A percentile compares a stretch with the other conserved stretches of the same genome.
Conservation (phyloP, 2,329 filamentous ascomycete species). For the Ceratocystis eucalypticola region DNA sequence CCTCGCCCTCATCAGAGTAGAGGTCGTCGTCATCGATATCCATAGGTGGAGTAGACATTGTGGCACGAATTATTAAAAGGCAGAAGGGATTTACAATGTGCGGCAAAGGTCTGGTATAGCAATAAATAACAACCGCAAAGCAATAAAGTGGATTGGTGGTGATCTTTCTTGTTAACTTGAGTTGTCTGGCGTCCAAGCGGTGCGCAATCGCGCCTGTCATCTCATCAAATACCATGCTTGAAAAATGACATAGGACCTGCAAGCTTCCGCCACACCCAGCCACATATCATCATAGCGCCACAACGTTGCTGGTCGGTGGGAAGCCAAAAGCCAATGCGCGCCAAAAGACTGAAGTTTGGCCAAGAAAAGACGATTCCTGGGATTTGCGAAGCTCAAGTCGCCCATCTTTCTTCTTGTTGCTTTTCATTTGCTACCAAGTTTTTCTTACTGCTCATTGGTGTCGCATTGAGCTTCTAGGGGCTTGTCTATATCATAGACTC, state of each 20-base stretch:
- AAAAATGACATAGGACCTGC: slow-evolving; percentile 2
- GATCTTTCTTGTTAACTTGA: neutral
- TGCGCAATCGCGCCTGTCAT: too few relatives aligned
- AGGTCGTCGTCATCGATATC: slow-evolving; percentile 57
- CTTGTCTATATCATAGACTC: neutral
- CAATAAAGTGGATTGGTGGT: neutral
- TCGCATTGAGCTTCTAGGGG: neutral
- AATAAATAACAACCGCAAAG: neutral
- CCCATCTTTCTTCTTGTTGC: neutral
- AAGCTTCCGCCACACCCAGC: slow-evolving; percentile 17
- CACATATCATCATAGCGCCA: slow-evolving; percentile 3
- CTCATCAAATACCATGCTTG: neutral
- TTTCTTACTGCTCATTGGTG: neutral
- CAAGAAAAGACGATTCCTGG: slow-evolving; percentile 1
- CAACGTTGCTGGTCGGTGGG: neutral
- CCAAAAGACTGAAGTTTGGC: slow-evolving; percentile 8
- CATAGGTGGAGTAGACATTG: slow-evolving; percentile 30
- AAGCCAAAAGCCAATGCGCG: slow-evolving; percentile 3
- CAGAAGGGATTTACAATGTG: neutral
- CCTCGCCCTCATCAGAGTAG: slow-evolving; percentile 42
- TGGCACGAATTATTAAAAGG: neutral
- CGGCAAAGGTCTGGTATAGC: neutral
- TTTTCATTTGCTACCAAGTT: too few relatives aligned
- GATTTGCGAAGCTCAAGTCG: slow-evolving; percentile 7
- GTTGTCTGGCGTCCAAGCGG: too few relatives aligned